Base-by-base conservation (phyloP, 1,139 yeast species). In the Saccharomyces hybrid region DNA sequence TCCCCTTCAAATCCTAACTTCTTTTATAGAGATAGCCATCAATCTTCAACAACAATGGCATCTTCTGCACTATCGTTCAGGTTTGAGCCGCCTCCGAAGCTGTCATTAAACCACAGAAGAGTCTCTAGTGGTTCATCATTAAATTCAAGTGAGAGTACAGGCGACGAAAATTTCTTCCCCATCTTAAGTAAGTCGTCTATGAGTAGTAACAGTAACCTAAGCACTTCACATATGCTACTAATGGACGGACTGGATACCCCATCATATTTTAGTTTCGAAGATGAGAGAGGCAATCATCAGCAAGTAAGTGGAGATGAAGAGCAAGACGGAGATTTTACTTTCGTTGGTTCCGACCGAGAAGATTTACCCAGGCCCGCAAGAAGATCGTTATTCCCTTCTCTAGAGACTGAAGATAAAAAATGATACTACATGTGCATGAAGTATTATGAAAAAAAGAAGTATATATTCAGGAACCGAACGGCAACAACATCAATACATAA, bases 1-100 rank as follows among this genome's bases (percentile, higher is more conserved):
- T 26, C 28, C 8, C 28, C 28, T 26, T 26, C 28, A 29, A 29
- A 29, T 29, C 32, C 32, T 8, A 29, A 29, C n/a, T 29, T 29
- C 5, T 29, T 29, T 13, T 29, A 29, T 29, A 13, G n/a, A 11
- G 32, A 13, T 29, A 29, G n/a, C 11, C 32, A 29, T 13, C 32
- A 29, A 29, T 29, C 32, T 29, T 29, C 32, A 29, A 29, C 32
- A 13, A 29, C 32, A 13, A 13, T 29, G n/a, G 46, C 54, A 44
- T 56, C 60, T 9, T 55, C 55, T 5, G 28, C 31, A 5, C 47
- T 50, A 11, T 47, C 55, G n/a, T 60, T 61, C 50, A 55, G 52
- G 48, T 58, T 60, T 34, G 68, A 63, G 32, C 62, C 63, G 3
- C 69, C 68, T 9, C 70, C 70, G 19, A 63, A 56, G 48, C 55